phyloP scores from a whole-genome alignment of 73 alveolate species.

The Diophrys appendiculata region DNA sequence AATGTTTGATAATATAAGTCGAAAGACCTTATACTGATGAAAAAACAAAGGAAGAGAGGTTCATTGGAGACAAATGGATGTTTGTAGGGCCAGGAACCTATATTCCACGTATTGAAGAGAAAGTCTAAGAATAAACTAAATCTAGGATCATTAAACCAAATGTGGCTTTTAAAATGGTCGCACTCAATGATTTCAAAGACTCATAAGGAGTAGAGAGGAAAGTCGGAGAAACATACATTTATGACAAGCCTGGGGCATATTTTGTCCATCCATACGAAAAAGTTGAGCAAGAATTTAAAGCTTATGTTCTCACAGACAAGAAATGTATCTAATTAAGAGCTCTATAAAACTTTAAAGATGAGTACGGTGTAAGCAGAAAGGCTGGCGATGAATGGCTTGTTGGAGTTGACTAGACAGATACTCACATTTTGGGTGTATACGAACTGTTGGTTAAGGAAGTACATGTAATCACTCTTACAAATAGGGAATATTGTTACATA shows the following conservation, averaged over 20 bases:
- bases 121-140: slow-evolving; percentile 2
- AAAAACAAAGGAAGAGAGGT: not conserved
- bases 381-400: slow-evolving; percentile 87
- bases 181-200: slow-evolving; percentile 54
- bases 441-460: slow-evolving; percentile 56
- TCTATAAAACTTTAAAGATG: slow-evolving; percentile 48
- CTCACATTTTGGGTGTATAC: slow-evolving; percentile 71
- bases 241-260: slow-evolving; percentile 67
- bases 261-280: slow-evolving; percentile 64
- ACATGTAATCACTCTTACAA: slow-evolving; percentile 57
- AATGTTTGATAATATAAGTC: not conserved
- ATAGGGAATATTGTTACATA: slow-evolving; percentile 66
- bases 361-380: slow-evolving; percentile 58
- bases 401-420: slow-evolving; percentile 26
- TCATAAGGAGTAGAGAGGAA: slow-evolving; percentile 48
- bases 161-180: slow-evolving; percentile 63
- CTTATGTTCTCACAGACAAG: slow-evolving; percentile 71
- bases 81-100: slow-evolving; percentile 67
- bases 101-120: slow-evolving; percentile 58
- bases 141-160: slow-evolving; percentile 57
- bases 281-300: slow-evolving; percentile 53
- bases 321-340: slow-evolving; percentile 75
- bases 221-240: slow-evolving; percentile 61
- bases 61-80: slow-evolving; percentile 63
- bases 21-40: not conserved